These are phyloP conservation scores for Kingdonia uniflora DNA, from an alignment of 164 flowering plant species.

Conservation along the genomic window DNA sequence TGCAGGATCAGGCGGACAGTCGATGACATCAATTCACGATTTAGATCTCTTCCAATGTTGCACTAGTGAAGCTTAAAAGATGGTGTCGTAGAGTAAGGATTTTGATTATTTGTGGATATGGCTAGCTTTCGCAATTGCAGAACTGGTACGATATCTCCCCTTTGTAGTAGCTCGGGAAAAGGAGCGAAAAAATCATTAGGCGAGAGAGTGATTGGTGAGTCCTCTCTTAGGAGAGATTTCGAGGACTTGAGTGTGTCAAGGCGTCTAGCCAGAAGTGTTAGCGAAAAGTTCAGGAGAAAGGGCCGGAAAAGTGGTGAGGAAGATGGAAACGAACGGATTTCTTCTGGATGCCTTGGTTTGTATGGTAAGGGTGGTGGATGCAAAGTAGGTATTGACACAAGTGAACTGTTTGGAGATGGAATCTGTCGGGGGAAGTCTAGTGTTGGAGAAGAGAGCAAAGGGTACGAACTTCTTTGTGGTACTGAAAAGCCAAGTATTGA, in stretches of 20 bases:
- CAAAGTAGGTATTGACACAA: conserved; percentile 77
- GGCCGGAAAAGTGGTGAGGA: conserved; percentile 30
- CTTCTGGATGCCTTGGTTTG: conserved; percentile 59
- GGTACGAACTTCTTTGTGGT: conserved; percentile 40
- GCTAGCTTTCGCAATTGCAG: conserved; percentile 7
- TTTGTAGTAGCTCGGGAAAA: conserved; percentile 7
- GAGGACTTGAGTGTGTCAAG: conserved; percentile 56
- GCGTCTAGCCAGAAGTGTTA: conserved; percentile 59
- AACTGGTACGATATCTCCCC: conserved; percentile 10
- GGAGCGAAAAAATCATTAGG: conserved; percentile 16
- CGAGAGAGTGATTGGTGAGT: conserved; percentile 27
- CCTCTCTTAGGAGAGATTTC: conserved; percentile 37
- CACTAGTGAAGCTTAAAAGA: too few species aligned
- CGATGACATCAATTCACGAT: too few species aligned
- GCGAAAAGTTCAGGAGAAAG: conserved; percentile 59
- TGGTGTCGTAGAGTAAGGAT: too few species aligned
- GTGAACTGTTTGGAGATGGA: conserved; percentile 56
- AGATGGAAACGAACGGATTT: conserved; percentile 39
- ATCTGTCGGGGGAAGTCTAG: conserved; percentile 49
- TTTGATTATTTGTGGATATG: conserved; percentile 7
- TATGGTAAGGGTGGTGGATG: conserved; percentile 85
- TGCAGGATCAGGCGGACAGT: too few species aligned
- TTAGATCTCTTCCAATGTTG: too few species aligned
- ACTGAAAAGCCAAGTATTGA: conserved; percentile 55
- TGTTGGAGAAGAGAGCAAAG: conserved; percentile 55